A percentile compares a stretch with the other conserved stretches of the same genome.
Conservation (phyloP, 192 early-diverging fungal species). For the Gryganskiella cystojenkinii region DNA sequence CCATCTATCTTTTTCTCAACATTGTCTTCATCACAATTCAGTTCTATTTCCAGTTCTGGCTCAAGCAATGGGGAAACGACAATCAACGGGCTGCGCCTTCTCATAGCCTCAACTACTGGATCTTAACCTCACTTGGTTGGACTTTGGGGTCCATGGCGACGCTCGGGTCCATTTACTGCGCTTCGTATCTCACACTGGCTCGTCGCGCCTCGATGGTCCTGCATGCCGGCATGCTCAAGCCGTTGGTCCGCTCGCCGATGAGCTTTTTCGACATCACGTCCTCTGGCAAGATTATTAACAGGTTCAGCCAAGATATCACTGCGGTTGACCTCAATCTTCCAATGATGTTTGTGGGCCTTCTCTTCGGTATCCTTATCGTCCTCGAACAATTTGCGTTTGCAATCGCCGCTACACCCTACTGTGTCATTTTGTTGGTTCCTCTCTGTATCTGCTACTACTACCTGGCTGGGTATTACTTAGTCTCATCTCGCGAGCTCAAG, state of each 20-base stretch:
- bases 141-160: constrained; percentile 69
- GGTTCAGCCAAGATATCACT: constrained; percentile 83
- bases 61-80: too few species aligned
- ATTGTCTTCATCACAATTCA: neutral
- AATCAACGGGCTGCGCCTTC: too few species aligned
- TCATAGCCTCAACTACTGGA: too few species aligned
- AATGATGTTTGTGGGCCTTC: constrained; percentile 49
- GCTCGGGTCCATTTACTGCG: too few species aligned
- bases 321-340: constrained; percentile 69
- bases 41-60: neutral
- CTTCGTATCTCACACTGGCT: too few species aligned
- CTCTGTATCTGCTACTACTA: too few species aligned
- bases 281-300: constrained; percentile 82
- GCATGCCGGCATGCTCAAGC: constrained; percentile 69
- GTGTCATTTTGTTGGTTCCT: too few species aligned
- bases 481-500: constrained; percentile 82
- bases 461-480: constrained; percentile 68
- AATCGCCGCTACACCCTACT: constrained; percentile 28
- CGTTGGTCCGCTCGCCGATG: constrained; percentile 65
- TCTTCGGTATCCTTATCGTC: constrained; percentile 55
- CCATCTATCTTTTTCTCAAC: neutral
- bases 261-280: too few species aligned
- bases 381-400: constrained; percentile 62
- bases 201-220: constrained; percentile 59
- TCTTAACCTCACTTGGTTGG: constrained; percentile 22